phyloP scores from a whole-genome alignment of 306 rosid genomes.

The Quercus rubra region DNA sequence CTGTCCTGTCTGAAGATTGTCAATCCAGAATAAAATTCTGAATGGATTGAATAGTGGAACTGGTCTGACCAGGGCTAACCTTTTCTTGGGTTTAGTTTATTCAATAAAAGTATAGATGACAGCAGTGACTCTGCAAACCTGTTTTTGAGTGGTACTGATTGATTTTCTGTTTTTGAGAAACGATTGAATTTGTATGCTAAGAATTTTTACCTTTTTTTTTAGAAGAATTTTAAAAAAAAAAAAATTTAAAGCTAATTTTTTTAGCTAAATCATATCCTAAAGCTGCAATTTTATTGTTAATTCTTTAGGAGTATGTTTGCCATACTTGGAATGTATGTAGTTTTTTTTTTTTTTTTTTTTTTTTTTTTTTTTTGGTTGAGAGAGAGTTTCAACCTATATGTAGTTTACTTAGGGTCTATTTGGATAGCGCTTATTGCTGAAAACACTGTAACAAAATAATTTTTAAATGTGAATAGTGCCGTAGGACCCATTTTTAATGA shows the following conservation, averaged over 20 bases:
- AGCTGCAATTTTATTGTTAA: not conserved
- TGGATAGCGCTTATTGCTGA: too few species aligned
- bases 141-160: not conserved
- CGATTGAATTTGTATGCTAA: not conserved
- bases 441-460: too few species aligned
- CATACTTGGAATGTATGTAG: not conserved
- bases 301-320: not conserved
- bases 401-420: not conserved
- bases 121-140: not conserved
- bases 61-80: not conserved
- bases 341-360: too few species aligned
- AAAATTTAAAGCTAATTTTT: not conserved
- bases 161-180: not conserved
- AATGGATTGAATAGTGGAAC: not conserved
- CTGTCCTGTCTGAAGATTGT: not conserved
- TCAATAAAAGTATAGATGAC: not conserved
- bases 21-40: not conserved
- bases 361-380: too few species aligned
- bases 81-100: conserved; percentile 1
- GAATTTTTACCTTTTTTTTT: not conserved
- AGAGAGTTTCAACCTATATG: too few species aligned
- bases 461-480: too few species aligned
- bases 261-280: not conserved
- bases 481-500: too few species aligned
- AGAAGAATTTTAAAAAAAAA: not conserved